Conservation (phyloP, 257 asterid species). For the Petrea volubilis region DNA sequence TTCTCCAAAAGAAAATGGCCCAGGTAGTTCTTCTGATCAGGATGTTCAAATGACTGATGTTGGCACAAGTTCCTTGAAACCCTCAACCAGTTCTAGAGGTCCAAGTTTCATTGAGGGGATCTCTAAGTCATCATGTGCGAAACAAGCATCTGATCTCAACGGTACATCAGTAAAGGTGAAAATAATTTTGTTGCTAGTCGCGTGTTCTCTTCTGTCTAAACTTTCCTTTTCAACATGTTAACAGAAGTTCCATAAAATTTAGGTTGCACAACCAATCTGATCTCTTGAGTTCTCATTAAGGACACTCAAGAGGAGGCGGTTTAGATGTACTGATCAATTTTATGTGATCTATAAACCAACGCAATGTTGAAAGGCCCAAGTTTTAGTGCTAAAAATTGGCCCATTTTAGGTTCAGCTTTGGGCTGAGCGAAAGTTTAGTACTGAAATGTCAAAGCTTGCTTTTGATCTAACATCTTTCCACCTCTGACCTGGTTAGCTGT, state of each 20-base stretch:
- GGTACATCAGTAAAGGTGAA: constrained; percentile 82
- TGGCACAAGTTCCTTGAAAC: constrained; percentile 48
- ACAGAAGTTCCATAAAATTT: not conserved
- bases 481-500: not conserved
- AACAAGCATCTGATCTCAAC: constrained; percentile 89
- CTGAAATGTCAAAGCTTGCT: not conserved
- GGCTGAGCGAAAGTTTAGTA: not conserved
- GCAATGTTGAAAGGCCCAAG: not conserved
- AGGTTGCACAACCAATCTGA: constrained; percentile 1
- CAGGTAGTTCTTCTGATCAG: constrained; percentile 62
- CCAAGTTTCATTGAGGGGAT: constrained; percentile 90
- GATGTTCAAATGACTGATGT: constrained; percentile 86
- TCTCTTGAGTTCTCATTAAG: not conserved
- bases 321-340: constrained; percentile 2
- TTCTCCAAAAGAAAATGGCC: constrained; percentile 81
- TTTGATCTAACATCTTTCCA: constrained; percentile 7
- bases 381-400: not conserved
- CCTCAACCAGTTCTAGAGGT: constrained; percentile 59
- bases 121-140: constrained; percentile 85
- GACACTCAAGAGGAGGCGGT: not conserved
- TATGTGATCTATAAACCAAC: constrained; percentile 10
- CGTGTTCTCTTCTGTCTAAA: not conserved
- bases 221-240: not conserved
- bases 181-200: not conserved
- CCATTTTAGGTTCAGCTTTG: constrained; percentile 1